These are phyloP conservation scores for Gracilaria domingensis DNA, from an alignment of 23 red algal species.

Conservation along the genomic window DNA sequence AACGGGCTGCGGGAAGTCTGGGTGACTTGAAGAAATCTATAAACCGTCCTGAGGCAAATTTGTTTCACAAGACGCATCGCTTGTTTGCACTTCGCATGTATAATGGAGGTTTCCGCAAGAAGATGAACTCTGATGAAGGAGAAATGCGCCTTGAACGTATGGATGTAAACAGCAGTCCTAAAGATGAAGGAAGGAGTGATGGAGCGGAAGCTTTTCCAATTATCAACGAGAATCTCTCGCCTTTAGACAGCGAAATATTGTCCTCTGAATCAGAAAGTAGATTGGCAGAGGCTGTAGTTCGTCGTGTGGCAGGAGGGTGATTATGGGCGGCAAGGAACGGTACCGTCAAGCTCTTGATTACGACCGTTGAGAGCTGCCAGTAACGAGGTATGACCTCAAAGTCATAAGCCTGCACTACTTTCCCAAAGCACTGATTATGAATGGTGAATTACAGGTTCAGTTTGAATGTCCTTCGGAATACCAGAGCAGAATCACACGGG, in stretches of 20 bases:
- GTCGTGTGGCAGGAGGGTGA: background rate
- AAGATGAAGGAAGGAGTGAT: background rate
- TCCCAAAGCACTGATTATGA: background rate
- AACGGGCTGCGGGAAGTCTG: background rate
- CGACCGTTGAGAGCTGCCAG: background rate
- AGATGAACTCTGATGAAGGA: background rate
- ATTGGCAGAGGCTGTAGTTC: too few relatives aligned
- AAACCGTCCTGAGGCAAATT: slow-evolving; percentile 3
- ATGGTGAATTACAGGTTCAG: background rate
- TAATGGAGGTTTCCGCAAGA: background rate
- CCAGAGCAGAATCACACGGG: background rate
- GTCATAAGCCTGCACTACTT: background rate
- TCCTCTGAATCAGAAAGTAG: too few relatives aligned
- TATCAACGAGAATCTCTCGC: too few relatives aligned
- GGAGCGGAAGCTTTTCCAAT: too few relatives aligned
- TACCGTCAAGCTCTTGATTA: background rate
- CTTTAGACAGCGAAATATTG: too few relatives aligned
- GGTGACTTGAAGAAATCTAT: background rate
- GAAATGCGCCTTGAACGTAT: background rate
- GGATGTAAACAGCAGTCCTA: background rate
- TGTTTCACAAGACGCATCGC: slow-evolving; percentile 5
- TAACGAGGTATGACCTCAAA: background rate
- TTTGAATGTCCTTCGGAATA: background rate
- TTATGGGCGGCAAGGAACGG: background rate
- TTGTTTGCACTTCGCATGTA: background rate